Evolutionary conservation across 2,329 filamentous ascomycete species (phyloP), one percentile per base, ranked within the genome.

Genomic region (Capronia americana): DNA sequence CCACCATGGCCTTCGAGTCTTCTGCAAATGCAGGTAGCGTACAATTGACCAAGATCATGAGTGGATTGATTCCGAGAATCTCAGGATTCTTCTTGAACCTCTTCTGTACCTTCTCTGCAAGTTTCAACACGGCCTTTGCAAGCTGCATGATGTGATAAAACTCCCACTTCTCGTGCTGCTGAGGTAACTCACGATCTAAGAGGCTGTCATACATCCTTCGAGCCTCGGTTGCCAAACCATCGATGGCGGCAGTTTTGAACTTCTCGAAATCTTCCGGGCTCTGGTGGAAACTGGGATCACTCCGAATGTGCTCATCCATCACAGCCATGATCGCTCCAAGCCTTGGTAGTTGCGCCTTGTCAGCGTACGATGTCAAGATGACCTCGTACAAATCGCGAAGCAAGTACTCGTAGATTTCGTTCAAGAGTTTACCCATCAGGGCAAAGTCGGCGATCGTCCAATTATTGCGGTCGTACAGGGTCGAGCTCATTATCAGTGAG

Each of bases 81-180:
- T 92, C 90, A 0, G 92, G 92, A 65, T 90, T 95, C 73, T 91
- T 94, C 73, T 88, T 88, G 79, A 97, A 99, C 57, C 94, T 88
- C 80, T 98, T 98, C 77, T 93, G 90, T 59, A 97, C 96, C 75
- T 90, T 92, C 73, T 96, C 90, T 69, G 91, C 92, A 34, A 97
- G 84, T 71, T 92, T 93, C 57, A 92, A 89, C 4, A 98, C 92
- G 0, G 88, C 88, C 75, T 95, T 92, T 17, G 93, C 93, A 26
- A 99, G 86, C 74, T 93, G 88, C 66, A 97, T 92, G 64, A 98
- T 90, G 77, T 98, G 92, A 69, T 87, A 90, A 76, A 96, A 94
- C 72, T 97, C 88, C 93, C 95, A 97, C 57, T 92, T 86, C 70
- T 93, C 88, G 72, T 92, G 89, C 63, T 90, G 87, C 38, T 90